phyloP scores from a whole-genome alignment of 1,284 basidiomycete species.

The Melampsora occidentalis region DNA sequence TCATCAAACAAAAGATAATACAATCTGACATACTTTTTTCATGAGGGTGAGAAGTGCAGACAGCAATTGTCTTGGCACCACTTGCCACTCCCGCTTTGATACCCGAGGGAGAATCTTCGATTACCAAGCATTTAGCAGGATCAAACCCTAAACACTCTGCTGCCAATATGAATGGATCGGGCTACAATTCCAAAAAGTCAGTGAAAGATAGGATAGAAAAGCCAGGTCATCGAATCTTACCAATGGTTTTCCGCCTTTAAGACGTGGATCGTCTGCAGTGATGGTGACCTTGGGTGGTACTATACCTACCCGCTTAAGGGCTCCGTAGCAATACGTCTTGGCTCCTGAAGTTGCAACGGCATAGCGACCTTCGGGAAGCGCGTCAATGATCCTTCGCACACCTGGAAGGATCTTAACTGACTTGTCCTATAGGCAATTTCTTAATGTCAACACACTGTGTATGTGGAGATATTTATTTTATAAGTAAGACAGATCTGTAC shows the following conservation, averaged over 20 bases:
- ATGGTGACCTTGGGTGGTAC: constrained; percentile 69
- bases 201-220: constrained; percentile 26
- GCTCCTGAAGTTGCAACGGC: constrained; percentile 75
- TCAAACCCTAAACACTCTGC: constrained; percentile 67
- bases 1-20: not conserved
- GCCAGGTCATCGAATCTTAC: constrained; percentile 46
- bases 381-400: constrained; percentile 66
- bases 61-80: constrained; percentile 71
- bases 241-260: constrained; percentile 53
- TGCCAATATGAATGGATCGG: constrained; percentile 72
- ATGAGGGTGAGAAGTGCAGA: constrained; percentile 61
- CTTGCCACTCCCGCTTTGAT: constrained; percentile 67
- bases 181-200: constrained; percentile 53
- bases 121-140: constrained; percentile 61
- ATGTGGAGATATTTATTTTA: constrained; percentile 24
- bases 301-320: constrained; percentile 70
- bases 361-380: constrained; percentile 66
- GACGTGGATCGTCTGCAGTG: constrained; percentile 68
- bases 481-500: constrained; percentile 44
- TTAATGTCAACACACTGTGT: not conserved
- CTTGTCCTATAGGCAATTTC: constrained; percentile 45
- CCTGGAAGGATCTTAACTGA: constrained; percentile 69
- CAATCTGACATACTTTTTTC: constrained; percentile 35
- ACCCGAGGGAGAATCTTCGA: constrained; percentile 57
- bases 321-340: constrained; percentile 67